A percentile compares a stretch with the other conserved stretches of the same genome.
Conservation (phyloP, 331 rosid species). For the Malus hybrid region DNA sequence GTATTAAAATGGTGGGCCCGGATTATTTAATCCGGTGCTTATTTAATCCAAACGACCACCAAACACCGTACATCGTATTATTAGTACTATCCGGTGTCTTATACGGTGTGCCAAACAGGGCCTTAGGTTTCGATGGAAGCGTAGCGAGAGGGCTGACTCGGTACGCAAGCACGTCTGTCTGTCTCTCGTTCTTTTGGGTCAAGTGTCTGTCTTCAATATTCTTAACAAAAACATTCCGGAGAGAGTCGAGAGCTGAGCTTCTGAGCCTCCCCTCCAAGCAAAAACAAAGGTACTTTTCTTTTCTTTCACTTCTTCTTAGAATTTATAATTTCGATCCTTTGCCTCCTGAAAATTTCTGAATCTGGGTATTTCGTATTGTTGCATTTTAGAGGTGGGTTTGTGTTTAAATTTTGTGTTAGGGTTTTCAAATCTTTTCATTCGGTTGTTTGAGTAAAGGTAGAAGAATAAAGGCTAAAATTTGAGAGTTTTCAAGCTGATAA, state of each 20-base stretch:
- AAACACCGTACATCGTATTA: too few species aligned
- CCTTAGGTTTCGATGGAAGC: slow-evolving; percentile 24
- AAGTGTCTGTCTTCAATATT: not conserved
- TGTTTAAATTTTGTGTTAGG: not conserved
- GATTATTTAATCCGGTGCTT: too few species aligned
- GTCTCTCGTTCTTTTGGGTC: too few species aligned
- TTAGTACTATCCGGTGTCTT: too few species aligned
- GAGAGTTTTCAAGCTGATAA: not conserved
- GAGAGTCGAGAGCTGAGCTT: not conserved
- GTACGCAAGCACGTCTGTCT: not conserved
- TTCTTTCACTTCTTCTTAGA: not conserved
- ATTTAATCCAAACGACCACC: too few species aligned
- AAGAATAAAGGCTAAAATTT: not conserved
- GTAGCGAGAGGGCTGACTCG: slow-evolving; percentile 28
- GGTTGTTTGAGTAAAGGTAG: not conserved
- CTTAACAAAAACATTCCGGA: not conserved
- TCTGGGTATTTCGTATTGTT: slow-evolving; percentile 24
- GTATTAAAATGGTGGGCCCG: too few species aligned
- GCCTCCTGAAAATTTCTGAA: not conserved
- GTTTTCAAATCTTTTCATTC: slow-evolving; percentile 3
- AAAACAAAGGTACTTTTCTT: not conserved
- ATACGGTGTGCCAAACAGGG: too few species aligned
- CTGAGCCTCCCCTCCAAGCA: not conserved
- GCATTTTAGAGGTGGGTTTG: slow-evolving; percentile 2
- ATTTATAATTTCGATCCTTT: not conserved